Conservation (phyloP, 768 basidiomycete genomes). For the Hypsizygus marmoreus region DNA sequence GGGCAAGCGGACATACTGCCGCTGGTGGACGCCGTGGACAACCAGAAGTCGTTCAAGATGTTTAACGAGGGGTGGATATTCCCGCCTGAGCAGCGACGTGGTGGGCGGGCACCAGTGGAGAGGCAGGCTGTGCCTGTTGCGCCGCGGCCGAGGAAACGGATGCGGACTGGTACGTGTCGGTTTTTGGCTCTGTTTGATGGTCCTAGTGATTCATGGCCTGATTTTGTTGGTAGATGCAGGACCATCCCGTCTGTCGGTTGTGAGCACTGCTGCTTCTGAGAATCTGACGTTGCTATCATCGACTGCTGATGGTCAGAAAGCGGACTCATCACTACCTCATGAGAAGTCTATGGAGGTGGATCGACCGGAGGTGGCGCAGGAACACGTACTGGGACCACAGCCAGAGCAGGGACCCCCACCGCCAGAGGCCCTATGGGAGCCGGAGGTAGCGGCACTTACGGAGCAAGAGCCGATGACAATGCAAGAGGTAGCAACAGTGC, state of each 20-base stretch:
- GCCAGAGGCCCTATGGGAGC: too few relatives aligned
- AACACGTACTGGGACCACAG: too few relatives aligned
- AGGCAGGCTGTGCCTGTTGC: conserved; percentile 39
- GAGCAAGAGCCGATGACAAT: too few relatives aligned
- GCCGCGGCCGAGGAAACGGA: conserved; percentile 54
- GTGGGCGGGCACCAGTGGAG: conserved; percentile 52
- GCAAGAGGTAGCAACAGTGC: too few relatives aligned
- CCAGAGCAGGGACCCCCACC: too few relatives aligned
- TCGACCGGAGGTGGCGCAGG: neutral
- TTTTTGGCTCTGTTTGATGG: conserved; percentile 4
- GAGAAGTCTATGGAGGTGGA: neutral
- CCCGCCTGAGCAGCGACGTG: conserved; percentile 69
- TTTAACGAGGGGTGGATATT: conserved; percentile 92
- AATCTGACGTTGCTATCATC: conserved; percentile 36
- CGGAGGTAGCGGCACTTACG: too few relatives aligned
- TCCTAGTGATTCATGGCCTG: neutral
- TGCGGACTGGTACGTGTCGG: conserved; percentile 43
- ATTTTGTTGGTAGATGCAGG: conserved; percentile 33
- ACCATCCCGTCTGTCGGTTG: conserved; percentile 45
- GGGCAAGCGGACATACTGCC: conserved; percentile 44
- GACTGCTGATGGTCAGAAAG: conserved; percentile 23
- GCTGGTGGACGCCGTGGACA: conserved; percentile 72
- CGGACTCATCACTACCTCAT: neutral
- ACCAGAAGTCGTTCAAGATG: conserved; percentile 70
- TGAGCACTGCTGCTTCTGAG: conserved; percentile 50